These are phyloP conservation scores for Agaricus blazei DNA, from an alignment of 768 basidiomycete species.

Conservation along the genomic window DNA sequence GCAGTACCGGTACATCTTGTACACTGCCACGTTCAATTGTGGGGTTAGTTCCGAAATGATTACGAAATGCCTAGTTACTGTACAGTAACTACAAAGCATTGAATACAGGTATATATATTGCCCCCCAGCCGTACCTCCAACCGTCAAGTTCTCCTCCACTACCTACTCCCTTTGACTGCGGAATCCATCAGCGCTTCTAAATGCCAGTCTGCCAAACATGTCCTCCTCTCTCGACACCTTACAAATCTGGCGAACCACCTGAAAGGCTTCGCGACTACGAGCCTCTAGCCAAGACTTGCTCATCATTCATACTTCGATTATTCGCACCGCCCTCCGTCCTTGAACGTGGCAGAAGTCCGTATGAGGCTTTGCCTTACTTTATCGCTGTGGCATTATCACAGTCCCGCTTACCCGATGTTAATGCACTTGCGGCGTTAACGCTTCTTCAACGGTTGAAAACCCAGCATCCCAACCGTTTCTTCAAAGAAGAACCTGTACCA, in stretches of 20 bases:
- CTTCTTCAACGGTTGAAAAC: slow-evolving; percentile 7
- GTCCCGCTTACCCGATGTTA: slow-evolving; percentile 6
- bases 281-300: slow-evolving; percentile 7
- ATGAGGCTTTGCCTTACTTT: slow-evolving; percentile 5
- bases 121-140: not conserved
- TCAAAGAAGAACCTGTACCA: not conserved
- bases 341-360: not conserved
- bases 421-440: slow-evolving; percentile 7
- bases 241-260: not conserved
- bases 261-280: slow-evolving; percentile 8
- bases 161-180: too few species aligned
- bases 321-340: not conserved
- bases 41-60: not conserved
- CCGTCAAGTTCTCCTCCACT: not conserved
- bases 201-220: not conserved
- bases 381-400: slow-evolving; percentile 8
- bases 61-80: not conserved
- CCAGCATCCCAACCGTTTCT: not conserved
- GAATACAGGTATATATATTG: not conserved
- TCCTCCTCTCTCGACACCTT: not conserved
- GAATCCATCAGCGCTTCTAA: not conserved
- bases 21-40: too few species aligned
- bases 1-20: not conserved
- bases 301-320: slow-evolving; percentile 5
- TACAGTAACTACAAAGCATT: not conserved